Evolutionary conservation across 2,329 filamentous ascomycete species (phyloP), one percentile per base, ranked within the genome.

Genomic region (Penicillium sp.): DNA sequence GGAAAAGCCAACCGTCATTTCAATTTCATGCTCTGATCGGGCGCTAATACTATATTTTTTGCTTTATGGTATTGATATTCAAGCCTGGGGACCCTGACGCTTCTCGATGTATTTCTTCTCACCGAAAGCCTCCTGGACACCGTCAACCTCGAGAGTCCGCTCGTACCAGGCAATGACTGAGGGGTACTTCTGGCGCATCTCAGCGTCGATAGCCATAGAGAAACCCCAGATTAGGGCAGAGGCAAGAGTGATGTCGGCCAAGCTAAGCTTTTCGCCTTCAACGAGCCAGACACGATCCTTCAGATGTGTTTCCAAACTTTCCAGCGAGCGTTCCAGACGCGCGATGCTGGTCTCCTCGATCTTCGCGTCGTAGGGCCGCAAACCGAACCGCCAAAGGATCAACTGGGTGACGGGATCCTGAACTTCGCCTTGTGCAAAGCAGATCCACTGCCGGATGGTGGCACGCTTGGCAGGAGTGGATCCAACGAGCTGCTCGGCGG

Each of bases 401-500:
- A 64, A 42, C 16, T 57, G 55, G 2, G 60, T 53, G n/a, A 65
- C 38, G 10, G 55, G 57, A 13, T 56, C 53, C 9, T 59, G 7
- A 32, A 67, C 32, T 55, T 69, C 67, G 43, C 60, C 63, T 54
- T 78, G 73, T 13, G 74, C 63, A 59, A 76, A 78, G 50, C 61
- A 67, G n/a, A 74, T 64, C 79, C 79, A 83, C 62, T 79, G 72
- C 27, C 70, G 64, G 64, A 81, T 74, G 8, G 67, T 61, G 0
- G 78, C 77, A 32, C 72, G 69, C 46, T 76, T 71, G 55, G 75
- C 70, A 7, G 69, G 47, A 34, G 74, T 76, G 3, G 59, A 43
- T 23, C 80, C 79, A 6, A 81, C 61, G 3, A 82, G 73, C 63
- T 81, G 78, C 5, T 57, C 62, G 7, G 72, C 70, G 48, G 68